phyloP scores from a whole-genome alignment of 805 yeast species.

The Alloascoidea africana region DNA sequence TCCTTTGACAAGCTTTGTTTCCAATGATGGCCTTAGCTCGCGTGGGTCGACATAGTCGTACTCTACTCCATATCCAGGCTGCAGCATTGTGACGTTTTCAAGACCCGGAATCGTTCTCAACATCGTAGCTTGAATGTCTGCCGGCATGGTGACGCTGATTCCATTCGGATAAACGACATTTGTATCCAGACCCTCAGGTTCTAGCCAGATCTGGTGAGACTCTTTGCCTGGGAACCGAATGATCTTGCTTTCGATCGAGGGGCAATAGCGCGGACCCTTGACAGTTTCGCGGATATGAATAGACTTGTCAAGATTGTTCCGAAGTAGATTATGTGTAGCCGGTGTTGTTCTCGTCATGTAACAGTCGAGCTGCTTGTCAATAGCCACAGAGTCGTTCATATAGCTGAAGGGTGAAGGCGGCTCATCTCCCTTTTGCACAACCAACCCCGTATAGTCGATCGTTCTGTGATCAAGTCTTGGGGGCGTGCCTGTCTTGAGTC shows the following conservation, averaged over 20 bases:
- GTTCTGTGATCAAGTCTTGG: constrained; percentile 66
- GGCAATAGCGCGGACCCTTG: constrained; percentile 95
- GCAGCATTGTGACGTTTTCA: constrained; percentile 74
- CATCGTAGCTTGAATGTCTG: constrained; percentile 68
- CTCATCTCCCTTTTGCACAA: constrained; percentile 63
- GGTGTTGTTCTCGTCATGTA: constrained; percentile 69
- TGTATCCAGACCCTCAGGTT: constrained; percentile 87
- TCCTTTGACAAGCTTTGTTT: constrained; percentile 68
- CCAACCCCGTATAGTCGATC: constrained; percentile 50
- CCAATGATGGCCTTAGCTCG: constrained; percentile 62
- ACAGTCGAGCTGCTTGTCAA: constrained; percentile 50
- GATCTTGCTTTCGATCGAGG: constrained; percentile 85
- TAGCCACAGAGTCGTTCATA: constrained; percentile 52
- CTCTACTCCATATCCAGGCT: constrained; percentile 98
- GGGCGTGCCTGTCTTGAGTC: constrained; percentile 96
- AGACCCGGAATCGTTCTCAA: constrained; percentile 75
- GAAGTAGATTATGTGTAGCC: constrained; percentile 53
- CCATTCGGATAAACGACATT: constrained; percentile 94
- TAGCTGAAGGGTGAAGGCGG: constrained; percentile 88
- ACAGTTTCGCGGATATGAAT: constrained; percentile 89
- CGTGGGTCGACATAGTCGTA: constrained; percentile 94
- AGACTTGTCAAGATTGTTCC: constrained; percentile 61
- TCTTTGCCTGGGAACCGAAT: constrained; percentile 64
- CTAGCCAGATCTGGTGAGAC: constrained; percentile 82
- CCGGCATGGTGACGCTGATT: constrained; percentile 92